Evolutionary conservation across 805 yeast species (phyloP), one percentile per base, ranked within the genome.

Genomic region (Candida piceae): DNA sequence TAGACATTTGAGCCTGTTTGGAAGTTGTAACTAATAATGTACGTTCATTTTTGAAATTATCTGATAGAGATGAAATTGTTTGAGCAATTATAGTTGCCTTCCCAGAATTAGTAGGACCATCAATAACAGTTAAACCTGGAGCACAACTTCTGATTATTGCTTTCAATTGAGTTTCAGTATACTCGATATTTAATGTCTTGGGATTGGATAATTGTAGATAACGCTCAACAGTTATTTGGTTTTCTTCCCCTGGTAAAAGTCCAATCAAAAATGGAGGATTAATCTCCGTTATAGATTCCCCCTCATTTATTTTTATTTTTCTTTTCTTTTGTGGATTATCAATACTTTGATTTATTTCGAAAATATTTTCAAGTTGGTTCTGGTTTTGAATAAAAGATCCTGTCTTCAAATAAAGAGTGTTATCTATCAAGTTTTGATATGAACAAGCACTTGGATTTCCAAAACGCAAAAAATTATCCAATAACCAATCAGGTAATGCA

Each of bases 401-500:
- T 34, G 55, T 31, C 23, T 58, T 53, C 4, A 61, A 30, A 13
- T 21, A 29, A 3, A 39, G 16, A 15, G 44, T 37, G 17, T 35
- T 39, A 2, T 40, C 38, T 15, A 16, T 31, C 32, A 45, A 29
- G 16, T 40, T 41, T 15, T 28, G 35, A 26, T 31, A 41, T 11
- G 36, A 32, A 4, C 45, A 47, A 1, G 40, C 22, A 6, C 33
- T 13, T 5, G 61, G 55, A 29, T 44, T 47, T 3, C 66, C 66
- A 45, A 49, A 58, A 2, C 65, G 67, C 23, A 66, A 31, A 18
- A 64, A 41, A 13, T 42, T 32, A 20, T 61, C 62, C 7, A 41
- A 26, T 0, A 67, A 34, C 72, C 72, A 66, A 1, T 48, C 52
- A 1, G 69, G 69, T 0, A 63, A 25, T 4, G 22, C 15, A 8